Base-by-base conservation (phyloP, 495 filamentous ascomycete species). In the Aspergillus ostianus region DNA sequence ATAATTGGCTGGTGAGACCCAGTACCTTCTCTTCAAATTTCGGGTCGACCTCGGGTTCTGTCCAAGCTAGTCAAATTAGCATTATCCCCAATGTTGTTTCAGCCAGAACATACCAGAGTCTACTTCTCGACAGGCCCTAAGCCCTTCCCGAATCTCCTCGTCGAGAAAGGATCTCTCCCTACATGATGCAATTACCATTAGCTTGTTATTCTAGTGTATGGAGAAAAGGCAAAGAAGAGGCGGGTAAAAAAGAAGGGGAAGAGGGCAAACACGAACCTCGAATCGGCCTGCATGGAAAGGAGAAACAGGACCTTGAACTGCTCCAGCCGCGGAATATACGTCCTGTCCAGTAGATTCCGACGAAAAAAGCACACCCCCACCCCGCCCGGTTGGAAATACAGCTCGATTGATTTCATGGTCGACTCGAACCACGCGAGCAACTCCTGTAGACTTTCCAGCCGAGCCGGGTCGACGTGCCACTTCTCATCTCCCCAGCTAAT, bases 311-410 rank as follows among this genome's bases (percentile, higher is more conserved):
- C 60, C 51, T 73, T 73, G 49, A 63, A 75, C 44, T 72, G 67
- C 45, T 75, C 72, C 23, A 75, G 32, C 6, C 64, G 52, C 0
- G 69, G 66, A 4, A 73, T 44, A 53, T 61, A 70, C 0, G 64
- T 70, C 0, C 55, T 62, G 8, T 75, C 72, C 49, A 75, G 26
- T 9, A 75, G 61, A 18, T 56, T 58, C 21, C 69, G 73, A 32
- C 73, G 61, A 51, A 72, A 73, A 23, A 60, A 67, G 18, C 51
- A 45, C 41, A 64, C 60, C 15, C 66, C 68, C 26, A 73, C 64
- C 6, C 73, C 73, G 5, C 70, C 73, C 0, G 73, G 73, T 30
- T 75, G 73, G 26, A 75, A 68, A 27, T 73, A 71, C 0, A 67
- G 13, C 41, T 75, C 73, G 10, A 75, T 62, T 0, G 67, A 57